Conservation (phyloP, 805 yeast genomes). For the Nakazawaea pomicola region DNA sequence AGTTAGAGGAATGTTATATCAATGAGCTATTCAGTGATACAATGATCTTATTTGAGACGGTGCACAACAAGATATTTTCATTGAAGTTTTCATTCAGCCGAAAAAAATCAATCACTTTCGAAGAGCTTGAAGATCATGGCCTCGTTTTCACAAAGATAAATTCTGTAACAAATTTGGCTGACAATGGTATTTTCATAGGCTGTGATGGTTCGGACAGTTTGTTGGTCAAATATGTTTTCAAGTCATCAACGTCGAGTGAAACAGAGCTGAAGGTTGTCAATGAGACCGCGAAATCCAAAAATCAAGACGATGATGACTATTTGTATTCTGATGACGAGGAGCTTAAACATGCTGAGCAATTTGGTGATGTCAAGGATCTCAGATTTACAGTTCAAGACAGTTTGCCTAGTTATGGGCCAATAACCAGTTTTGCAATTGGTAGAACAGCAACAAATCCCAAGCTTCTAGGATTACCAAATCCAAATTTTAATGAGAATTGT, state of each 20-base stretch:
- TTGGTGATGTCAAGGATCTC: neutral
- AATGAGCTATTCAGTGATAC: conserved; percentile 19
- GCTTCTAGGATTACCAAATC: conserved; percentile 61
- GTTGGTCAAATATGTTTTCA: conserved; percentile 38
- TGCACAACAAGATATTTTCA: conserved; percentile 1
- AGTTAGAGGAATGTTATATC: conserved; percentile 48
- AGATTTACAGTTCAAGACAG: conserved; percentile 16
- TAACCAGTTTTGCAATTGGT: conserved; percentile 64
- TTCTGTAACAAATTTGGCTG: conserved; percentile 15
- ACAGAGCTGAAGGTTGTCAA: conserved; percentile 6
- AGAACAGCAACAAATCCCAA: conserved; percentile 47
- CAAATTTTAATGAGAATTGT: conserved; percentile 60
- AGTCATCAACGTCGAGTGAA: conserved; percentile 13
- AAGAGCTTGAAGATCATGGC: conserved; percentile 26
- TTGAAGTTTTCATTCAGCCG: conserved; percentile 13
- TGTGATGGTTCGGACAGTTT: conserved; percentile 56
- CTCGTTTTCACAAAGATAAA: conserved; percentile 25
- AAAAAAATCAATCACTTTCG: conserved; percentile 17
- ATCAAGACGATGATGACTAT: conserved; percentile 41
- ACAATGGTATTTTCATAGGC: conserved; percentile 50
- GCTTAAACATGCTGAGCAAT: conserved; percentile 13
- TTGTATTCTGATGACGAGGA: conserved; percentile 32
- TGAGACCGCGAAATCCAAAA: conserved; percentile 20
- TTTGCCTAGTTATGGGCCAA: conserved; percentile 66
- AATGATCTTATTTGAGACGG: conserved; percentile 5